Base-by-base conservation (phyloP, 2,329 filamentous ascomycete genomes). In the Fusarium sterilihyphosum region DNA sequence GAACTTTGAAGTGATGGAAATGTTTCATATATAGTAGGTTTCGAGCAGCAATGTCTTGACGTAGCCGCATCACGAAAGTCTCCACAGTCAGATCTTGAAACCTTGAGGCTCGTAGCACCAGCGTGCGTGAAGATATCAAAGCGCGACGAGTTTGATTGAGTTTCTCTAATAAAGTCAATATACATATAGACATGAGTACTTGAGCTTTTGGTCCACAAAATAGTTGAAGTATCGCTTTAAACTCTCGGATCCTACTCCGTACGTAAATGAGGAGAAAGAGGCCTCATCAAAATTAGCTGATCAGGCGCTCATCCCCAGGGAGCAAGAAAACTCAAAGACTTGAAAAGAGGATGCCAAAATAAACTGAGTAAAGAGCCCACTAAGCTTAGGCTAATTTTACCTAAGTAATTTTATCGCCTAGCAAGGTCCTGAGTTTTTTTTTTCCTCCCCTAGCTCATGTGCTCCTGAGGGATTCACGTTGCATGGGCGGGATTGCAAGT, bases 261-360 rank as follows among this genome's bases (percentile, higher is more conserved):
- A 35, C 14, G 20, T 38, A 62, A 50, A 70, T 50, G 44, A 57
- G 44, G 52, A 40, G 20, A 26, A 29, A 56, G 58, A 58, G 60
- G 65, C 61, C 71, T 72, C 61, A 56, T 71, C 41, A 62, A 61
- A 67, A 50, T 53, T 70, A 12, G 65, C 52, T 65, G 59, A 70
- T 70, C 67, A 74, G 59, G 72, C 54, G 71, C 47, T 53, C 33
- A 35, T 35, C 33, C 33, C 16, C 14, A 35, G 16, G 33, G 33
- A 35, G 33, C 14, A 35, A 35, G 33, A 17, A 35, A 35, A 35
- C 33, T 35, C 33, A 35, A 35, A 17, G 33, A 35, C 14, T 35
- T 35, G 3, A 3, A 35, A 35, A 35, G 14, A 17, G 14, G 33
- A 35, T 35, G 33, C 33, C 14, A 35, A 35, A 35, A 35, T 35